A percentile compares a stretch with the other conserved stretches of the same genome.
phyloP scores from a whole-genome alignment of 148 eudicot species.

The Cornus florida region DNA sequence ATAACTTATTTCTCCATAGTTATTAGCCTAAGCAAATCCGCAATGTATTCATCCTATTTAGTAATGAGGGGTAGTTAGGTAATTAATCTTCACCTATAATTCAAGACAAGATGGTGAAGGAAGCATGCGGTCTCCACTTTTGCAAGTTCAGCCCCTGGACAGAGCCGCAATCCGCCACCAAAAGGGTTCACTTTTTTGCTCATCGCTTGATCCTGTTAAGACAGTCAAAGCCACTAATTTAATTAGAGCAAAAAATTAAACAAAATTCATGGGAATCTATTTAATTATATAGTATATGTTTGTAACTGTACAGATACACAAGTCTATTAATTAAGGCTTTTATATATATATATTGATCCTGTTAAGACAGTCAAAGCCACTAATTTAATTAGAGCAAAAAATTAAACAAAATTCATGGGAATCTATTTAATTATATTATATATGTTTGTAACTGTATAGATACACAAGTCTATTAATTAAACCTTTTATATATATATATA shows the following conservation, averaged over 20 bases:
- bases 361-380: neutral
- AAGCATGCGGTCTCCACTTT: conserved; percentile 43
- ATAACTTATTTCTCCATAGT: no score
- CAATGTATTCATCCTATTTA: no score
- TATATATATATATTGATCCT: conserved; percentile 40
- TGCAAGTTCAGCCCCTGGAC: conserved; percentile 52
- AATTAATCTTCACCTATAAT: conserved; percentile 31
- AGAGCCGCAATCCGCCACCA: conserved; percentile 52
- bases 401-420: no score
- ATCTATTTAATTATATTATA: neutral
- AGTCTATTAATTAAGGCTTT: no score
- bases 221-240: neutral
- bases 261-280: neutral
- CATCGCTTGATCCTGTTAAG: conserved; percentile 29
- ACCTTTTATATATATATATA: no score
- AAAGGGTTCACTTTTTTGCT: conserved; percentile 40
- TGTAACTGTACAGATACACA: no score
- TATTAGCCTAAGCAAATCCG: no score
- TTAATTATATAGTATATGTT: neutral
- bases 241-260: no score
- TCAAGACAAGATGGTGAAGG: conserved; percentile 50
- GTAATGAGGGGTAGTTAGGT: neutral
- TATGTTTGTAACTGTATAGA: no score
- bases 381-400: no score
- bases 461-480: no score